Percentiles rank a stretch among this genome's conserved stretches.
phyloP scores from a whole-genome alignment of 352 stramenopile genomes.

The Phytopythium delawarense region DNA sequence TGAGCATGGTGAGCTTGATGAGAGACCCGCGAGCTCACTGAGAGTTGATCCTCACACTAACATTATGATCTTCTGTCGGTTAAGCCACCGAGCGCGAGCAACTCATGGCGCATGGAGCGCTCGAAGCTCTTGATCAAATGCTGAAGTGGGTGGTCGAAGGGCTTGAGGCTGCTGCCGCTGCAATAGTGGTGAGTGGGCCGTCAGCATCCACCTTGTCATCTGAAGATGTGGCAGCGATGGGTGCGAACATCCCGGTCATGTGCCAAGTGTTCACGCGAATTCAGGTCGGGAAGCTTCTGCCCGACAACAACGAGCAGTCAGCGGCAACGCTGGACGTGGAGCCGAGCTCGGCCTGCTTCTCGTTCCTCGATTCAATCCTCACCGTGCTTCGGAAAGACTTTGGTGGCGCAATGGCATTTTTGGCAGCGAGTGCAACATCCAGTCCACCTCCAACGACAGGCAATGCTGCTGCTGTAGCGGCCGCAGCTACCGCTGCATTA shows the following conservation, averaged over 20 bases:
- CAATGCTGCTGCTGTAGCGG: slow-evolving; percentile 13
- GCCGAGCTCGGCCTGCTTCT: slow-evolving; percentile 10
- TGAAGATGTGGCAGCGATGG: slow-evolving; percentile 26
- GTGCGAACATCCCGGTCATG: slow-evolving; percentile 23
- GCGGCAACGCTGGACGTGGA: background rate
- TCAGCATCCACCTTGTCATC: slow-evolving; percentile 14
- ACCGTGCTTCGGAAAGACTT: slow-evolving; percentile 39
- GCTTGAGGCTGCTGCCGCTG: background rate
- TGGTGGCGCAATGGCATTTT: slow-evolving; percentile 11
- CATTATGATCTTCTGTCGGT: background rate
- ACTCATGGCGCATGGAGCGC: background rate
- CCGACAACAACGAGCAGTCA: slow-evolving; percentile 5
- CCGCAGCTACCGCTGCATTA: slow-evolving; percentile 17
- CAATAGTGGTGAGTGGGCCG: background rate
- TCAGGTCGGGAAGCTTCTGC: slow-evolving; percentile 21
- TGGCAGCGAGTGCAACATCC: background rate
- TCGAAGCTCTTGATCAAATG: slow-evolving; percentile 1
- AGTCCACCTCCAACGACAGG: slow-evolving; percentile 4
- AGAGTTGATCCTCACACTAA: background rate
- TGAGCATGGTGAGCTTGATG: too few relatives aligned
- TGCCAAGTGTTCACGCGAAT: slow-evolving; percentile 32
- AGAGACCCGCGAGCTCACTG: too few relatives aligned
- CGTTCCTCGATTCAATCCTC: slow-evolving; percentile 33
- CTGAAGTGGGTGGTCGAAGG: background rate
- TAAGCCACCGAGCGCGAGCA: background rate